phyloP scores from a whole-genome alignment of 345 rosid species.

The Pugionium dolabratum region DNA sequence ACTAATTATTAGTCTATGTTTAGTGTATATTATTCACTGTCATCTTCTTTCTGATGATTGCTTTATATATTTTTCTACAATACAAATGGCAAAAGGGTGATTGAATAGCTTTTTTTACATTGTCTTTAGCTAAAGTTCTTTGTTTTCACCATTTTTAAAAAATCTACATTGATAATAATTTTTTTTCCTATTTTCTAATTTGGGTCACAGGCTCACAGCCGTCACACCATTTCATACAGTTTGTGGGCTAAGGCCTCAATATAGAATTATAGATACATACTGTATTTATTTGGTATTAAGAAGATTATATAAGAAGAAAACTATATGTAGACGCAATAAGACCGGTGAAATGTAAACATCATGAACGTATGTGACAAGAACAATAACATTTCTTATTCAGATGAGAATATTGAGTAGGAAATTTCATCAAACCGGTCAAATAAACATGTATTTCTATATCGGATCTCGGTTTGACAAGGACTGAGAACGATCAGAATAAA shows the following conservation, averaged over 20 bases:
- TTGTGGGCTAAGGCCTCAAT: neutral
- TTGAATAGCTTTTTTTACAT: too few species aligned
- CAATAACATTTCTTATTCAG: constrained; percentile 1
- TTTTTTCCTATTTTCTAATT: constrained; percentile 1
- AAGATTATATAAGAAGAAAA: neutral
- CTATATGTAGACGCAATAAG: constrained; percentile 13
- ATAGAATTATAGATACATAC: neutral
- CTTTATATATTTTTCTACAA: too few species aligned
- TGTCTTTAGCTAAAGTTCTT: too few species aligned
- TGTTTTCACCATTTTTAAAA: too few species aligned
- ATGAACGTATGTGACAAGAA: constrained; percentile 16
- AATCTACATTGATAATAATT: too few species aligned
- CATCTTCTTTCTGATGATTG: too few species aligned
- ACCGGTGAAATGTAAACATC: constrained; percentile 27
- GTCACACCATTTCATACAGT: neutral
- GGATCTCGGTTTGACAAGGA: constrained; percentile 13
- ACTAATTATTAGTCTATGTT: too few species aligned
- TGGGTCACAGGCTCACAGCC: neutral
- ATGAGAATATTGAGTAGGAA: neutral
- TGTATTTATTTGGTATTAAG: neutral
- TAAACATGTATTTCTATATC: constrained; percentile 10
- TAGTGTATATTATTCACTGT: too few species aligned
- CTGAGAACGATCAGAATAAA: constrained; percentile 11
- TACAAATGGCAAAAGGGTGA: too few species aligned
- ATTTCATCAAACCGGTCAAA: constrained; percentile 10